Evolutionary conservation across 495 filamentous ascomycete species (phyloP), one percentile per base, ranked within the genome.

Genomic region (Penicillium cosmopolitanum): DNA sequence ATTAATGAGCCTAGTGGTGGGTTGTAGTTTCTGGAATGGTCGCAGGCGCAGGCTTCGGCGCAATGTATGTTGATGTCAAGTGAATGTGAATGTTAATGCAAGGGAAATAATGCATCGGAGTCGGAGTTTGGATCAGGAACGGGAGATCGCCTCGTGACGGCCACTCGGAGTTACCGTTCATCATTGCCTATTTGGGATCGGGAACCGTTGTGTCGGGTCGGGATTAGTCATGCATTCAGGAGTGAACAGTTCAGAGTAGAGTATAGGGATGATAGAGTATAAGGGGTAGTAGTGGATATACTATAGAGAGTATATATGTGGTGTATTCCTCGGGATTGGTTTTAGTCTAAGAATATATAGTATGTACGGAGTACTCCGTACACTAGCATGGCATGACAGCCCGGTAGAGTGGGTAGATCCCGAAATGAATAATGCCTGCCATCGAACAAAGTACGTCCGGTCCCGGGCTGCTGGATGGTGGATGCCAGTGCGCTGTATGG

Each of bases 61-160:
- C 23, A 23, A 23, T 23, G 23, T 23, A 23, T 23, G 23, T 23
- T 6, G 8, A 31, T 31, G 28, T 31, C 6, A 9, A 31, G 4
- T 31, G 28, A 31, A 31, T 31, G 28, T 31, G 5, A 31, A 31
- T 40, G 12, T 40, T 5, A 4, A 13, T 40, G 36, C 36, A 40
- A 16, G 44, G 10, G 16, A 23, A 21, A 12, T 21, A 23, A 23
- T 23, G 23, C 3, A 23, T 25, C 10, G 47, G 11, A 16, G 18
- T 53, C 12, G 12, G 6, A 16, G 50, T 38, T 36, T 12, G 58
- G 55, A 50, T 65, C 53, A 57, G 63, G 63, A 42, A 63, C 59
- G 60, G 63, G 52, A 58, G 59, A 65, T 66, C 51, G 50, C 63
- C 64, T 63, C 64, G 61, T 64, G 65, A 67, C 65, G 52, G 36